A percentile compares a stretch with the other conserved stretches of the same genome.
Conservation (phyloP, 345 rosid genomes). For the Zanthoxylum bungeanum region DNA sequence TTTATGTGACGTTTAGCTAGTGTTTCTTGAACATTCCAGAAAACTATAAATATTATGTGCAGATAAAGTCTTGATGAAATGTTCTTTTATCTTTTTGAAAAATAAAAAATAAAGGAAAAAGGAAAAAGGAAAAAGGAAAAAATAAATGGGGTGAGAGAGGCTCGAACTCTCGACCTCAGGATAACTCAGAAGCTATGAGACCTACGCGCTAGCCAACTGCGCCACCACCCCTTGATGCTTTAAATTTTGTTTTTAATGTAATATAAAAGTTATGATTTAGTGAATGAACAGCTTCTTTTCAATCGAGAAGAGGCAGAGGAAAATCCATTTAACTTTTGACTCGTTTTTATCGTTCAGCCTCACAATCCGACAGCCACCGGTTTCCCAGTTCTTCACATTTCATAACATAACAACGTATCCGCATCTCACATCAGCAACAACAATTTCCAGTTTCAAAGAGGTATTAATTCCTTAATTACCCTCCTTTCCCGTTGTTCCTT, state of each 20-base stretch:
- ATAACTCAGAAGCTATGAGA: slow-evolving; percentile 87
- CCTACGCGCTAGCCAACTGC: slow-evolving; percentile 98
- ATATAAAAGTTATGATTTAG: too few species aligned
- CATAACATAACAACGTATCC: not conserved
- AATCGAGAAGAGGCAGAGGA: too few species aligned
- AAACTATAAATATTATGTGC: too few species aligned
- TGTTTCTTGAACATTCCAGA: too few species aligned
- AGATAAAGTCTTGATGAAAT: too few species aligned
- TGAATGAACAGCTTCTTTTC: too few species aligned
- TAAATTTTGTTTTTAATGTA: too few species aligned
- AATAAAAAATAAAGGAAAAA: too few species aligned
- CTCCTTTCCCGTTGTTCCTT: not conserved
- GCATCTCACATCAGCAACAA: not conserved
- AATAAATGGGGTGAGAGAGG: slow-evolving; percentile 94
- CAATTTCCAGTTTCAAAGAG: slow-evolving; percentile 1
- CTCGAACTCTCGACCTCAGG: slow-evolving; percentile 96
- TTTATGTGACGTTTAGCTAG: too few species aligned
- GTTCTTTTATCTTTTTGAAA: too few species aligned
- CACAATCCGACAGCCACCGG: slow-evolving; percentile 20
- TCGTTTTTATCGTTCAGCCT: not conserved
- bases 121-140: too few species aligned
- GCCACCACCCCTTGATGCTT: slow-evolving; percentile 98
- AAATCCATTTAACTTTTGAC: not conserved
- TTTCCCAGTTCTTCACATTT: not conserved
- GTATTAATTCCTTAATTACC: not conserved